Evolutionary conservation across 495 filamentous ascomycete genomes (phyloP).

Genomic region (Chlorociboria aeruginascens): DNA sequence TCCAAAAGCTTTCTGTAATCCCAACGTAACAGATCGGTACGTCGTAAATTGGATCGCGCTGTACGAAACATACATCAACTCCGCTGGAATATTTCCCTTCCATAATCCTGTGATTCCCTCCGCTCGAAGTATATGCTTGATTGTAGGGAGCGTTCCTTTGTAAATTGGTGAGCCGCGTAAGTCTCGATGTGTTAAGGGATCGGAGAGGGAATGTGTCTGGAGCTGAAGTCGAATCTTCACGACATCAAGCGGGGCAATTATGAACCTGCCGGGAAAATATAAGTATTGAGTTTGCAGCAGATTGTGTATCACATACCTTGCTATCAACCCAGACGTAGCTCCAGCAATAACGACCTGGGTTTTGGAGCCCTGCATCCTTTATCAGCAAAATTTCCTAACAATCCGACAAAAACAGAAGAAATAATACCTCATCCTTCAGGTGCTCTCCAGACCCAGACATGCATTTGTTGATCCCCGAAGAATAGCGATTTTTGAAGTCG

Average conservation of each 20-base stretch:
- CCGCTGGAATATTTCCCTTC: constrained; percentile 96
- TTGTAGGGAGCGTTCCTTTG: constrained; percentile 67
- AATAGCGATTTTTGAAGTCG: not conserved
- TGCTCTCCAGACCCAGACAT: constrained; percentile 65
- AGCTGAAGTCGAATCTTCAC: constrained; percentile 95
- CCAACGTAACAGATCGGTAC: constrained; percentile 62
- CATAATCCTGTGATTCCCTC: constrained; percentile 84
- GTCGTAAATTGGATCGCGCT: constrained; percentile 78
- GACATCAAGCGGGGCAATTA: constrained; percentile 86
- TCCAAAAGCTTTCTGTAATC: constrained; percentile 34
- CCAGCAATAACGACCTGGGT: constrained; percentile 75
- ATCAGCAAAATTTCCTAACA: not conserved
- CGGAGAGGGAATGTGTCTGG: constrained; percentile 64
- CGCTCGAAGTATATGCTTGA: constrained; percentile 58
- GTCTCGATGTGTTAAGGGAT: constrained; percentile 44
- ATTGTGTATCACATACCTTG: constrained; percentile 40
- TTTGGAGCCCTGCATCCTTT: constrained; percentile 52
- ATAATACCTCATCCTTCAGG: constrained; percentile 75
- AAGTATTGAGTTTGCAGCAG: not conserved
- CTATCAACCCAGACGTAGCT: constrained; percentile 77
- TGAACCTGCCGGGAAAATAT: constrained; percentile 44
- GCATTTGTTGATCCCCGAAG: constrained; percentile 28
- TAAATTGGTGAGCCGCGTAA: constrained; percentile 47
- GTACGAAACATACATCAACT: constrained; percentile 86
- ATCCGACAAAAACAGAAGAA: not conserved